Conservation (phyloP, 176 grass and related monocot genomes). For the Zoysia japonica region DNA sequence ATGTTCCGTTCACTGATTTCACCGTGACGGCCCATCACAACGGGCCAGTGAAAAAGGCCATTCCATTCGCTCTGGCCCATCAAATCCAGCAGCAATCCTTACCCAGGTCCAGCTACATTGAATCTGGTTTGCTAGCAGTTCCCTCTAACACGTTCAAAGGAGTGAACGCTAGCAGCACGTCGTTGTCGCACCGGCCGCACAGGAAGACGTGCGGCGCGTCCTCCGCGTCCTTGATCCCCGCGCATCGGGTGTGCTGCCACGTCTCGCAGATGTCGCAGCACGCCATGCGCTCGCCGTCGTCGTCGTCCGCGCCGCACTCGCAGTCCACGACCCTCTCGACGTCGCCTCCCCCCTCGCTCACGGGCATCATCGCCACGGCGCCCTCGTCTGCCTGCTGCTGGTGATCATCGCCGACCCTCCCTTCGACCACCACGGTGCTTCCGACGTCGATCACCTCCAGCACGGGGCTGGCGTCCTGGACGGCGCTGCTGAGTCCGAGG, state of each 20-base stretch:
- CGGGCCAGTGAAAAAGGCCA: not conserved
- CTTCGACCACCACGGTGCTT: conserved; percentile 56
- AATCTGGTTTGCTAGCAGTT: not conserved
- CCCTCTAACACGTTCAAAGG: conserved; percentile 55
- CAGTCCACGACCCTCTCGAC: conserved; percentile 57
- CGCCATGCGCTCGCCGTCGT: conserved; percentile 80
- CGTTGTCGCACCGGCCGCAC: conserved; percentile 64
- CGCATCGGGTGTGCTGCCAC: conserved; percentile 81
- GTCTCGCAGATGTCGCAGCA: conserved; percentile 85
- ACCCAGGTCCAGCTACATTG: not conserved
- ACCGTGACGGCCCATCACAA: not conserved
- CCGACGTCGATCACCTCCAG: conserved; percentile 45
- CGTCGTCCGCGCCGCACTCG: conserved; percentile 64
- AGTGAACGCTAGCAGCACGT: conserved; percentile 55
- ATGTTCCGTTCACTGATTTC: not conserved
- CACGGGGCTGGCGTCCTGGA: conserved; percentile 43
- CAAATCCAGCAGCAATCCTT: not conserved
- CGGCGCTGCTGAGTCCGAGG: conserved; percentile 29
- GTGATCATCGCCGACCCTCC: conserved; percentile 35
- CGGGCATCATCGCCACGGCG: conserved; percentile 18
- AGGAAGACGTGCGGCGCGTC: conserved; percentile 66
- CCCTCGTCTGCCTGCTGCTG: conserved; percentile 38
- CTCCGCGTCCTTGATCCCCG: conserved; percentile 54
- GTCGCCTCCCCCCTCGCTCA: conserved; percentile 52
- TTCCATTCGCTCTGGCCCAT: not conserved